phyloP scores from a whole-genome alignment of 2,329 filamentous ascomycete genomes.

The Cladosporium sphaerospermum region DNA sequence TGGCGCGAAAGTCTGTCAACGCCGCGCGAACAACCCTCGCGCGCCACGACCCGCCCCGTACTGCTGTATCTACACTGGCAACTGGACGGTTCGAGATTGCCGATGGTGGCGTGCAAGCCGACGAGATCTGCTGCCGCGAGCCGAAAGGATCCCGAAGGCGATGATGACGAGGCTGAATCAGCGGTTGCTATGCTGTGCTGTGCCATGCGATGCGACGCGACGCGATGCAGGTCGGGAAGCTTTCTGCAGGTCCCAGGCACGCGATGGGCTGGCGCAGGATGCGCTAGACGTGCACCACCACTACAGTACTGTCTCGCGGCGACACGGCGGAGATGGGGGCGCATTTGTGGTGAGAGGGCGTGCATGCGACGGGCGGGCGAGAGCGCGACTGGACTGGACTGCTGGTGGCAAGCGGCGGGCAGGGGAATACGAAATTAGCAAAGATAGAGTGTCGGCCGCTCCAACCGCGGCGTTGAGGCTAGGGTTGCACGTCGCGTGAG shows the following conservation, averaged over 20 bases:
- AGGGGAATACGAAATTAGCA: not conserved
- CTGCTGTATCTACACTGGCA: too few relatives aligned
- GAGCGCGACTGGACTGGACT: too few relatives aligned
- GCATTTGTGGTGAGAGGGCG: not conserved
- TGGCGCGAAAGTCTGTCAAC: too few relatives aligned
- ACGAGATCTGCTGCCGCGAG: too few relatives aligned
- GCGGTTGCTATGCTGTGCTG: constrained; percentile 3
- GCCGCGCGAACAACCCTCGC: too few relatives aligned
- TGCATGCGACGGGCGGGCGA: not conserved
- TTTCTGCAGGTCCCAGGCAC: constrained; percentile 12
- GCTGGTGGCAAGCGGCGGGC: not conserved
- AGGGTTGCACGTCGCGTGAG: not conserved
- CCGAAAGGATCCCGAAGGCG: too few relatives aligned
- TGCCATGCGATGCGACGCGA: too few relatives aligned
- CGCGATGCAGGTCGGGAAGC: not conserved
- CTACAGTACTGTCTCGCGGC: not conserved
- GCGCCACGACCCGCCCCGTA: too few relatives aligned
- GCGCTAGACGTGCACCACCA: not conserved
- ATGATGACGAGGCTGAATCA: constrained; percentile 7
- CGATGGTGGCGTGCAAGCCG: too few relatives aligned
- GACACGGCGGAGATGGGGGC: not conserved
- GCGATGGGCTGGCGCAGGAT: not conserved
- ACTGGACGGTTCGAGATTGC: too few relatives aligned
- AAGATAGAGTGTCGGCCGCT: constrained; percentile 2
- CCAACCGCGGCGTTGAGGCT: constrained; percentile 9